Percentiles rank a stretch among this genome's conserved stretches.
These are phyloP conservation scores for Saccharomycopsis fodiens DNA, from an alignment of 805 yeast genomes.

Conservation along the genomic window DNA sequence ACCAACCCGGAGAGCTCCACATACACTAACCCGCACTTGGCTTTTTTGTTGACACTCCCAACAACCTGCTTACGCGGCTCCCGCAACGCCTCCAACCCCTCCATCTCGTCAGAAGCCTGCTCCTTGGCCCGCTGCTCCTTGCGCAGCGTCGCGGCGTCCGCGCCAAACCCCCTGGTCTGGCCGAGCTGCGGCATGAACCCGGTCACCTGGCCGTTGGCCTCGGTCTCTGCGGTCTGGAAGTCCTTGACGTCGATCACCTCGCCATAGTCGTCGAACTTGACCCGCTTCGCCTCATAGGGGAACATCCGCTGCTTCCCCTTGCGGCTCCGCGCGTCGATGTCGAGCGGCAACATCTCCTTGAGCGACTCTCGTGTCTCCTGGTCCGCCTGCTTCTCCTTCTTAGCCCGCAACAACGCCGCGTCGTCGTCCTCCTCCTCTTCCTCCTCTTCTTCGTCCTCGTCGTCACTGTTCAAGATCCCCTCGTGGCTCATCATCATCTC, in stretches of 20 bases:
- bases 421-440: conserved; percentile 23
- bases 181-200: conserved; percentile 12
- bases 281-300: conserved; percentile 55
- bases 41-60: conserved; percentile 31
- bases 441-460: conserved; percentile 26
- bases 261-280: conserved; percentile 83
- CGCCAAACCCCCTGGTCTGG: conserved; percentile 18
- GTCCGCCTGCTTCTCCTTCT: conserved; percentile 17
- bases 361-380: conserved; percentile 22
- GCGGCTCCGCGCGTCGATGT: conserved; percentile 28
- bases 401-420: conserved; percentile 17
- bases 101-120: conserved; percentile 44
- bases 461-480: conserved; percentile 24
- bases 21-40: conserved; percentile 66
- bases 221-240: conserved; percentile 30
- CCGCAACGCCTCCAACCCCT: conserved; percentile 41
- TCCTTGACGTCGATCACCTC: conserved; percentile 59
- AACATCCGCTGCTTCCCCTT: conserved; percentile 59
- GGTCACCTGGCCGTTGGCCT: background rate
- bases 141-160: conserved; percentile 11
- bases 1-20: conserved; percentile 81
- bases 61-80: conserved; percentile 42
- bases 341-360: conserved; percentile 26
- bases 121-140: conserved; percentile 20
- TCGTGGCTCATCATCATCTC: conserved; percentile 22